Conservation (phyloP, 352 stramenopile species). For the Peronospora destructor region DNA sequence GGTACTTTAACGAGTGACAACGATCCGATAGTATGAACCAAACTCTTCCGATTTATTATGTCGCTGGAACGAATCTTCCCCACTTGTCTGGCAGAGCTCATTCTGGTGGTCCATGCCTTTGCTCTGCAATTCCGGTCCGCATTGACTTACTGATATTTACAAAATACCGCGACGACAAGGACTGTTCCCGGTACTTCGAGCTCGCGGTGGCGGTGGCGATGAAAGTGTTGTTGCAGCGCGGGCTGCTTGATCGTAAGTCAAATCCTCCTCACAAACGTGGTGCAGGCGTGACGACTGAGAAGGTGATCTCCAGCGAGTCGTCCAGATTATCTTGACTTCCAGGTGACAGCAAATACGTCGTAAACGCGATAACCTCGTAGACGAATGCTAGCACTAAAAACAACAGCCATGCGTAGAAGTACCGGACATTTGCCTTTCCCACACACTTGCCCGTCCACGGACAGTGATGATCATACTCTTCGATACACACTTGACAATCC, state of each 20-base stretch:
- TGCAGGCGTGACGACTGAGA: slow-evolving; percentile 7
- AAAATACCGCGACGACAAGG: background rate
- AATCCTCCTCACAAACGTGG: slow-evolving; percentile 18
- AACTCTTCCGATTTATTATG: too few species aligned
- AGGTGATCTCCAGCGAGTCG: slow-evolving; percentile 30
- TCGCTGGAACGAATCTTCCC: too few species aligned
- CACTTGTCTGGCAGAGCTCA: slow-evolving; percentile 8
- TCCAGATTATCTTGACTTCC: slow-evolving; percentile 34
- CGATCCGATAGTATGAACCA: background rate
- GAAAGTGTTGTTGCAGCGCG: background rate
- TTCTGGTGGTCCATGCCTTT: slow-evolving; percentile 23
- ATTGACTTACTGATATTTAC: background rate
- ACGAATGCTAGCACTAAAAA: slow-evolving; percentile 83
- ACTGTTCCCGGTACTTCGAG: slow-evolving; percentile 6
- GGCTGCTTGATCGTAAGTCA: slow-evolving; percentile 14
- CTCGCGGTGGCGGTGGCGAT: background rate
- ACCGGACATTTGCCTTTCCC: slow-evolving; percentile 66
- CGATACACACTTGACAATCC: slow-evolving; percentile 83
- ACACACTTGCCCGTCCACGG: slow-evolving; percentile 91
- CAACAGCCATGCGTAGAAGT: slow-evolving; percentile 81
- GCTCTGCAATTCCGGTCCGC: slow-evolving; percentile 13
- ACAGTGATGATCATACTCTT: slow-evolving; percentile 89
- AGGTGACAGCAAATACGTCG: slow-evolving; percentile 71
- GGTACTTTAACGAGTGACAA: background rate
- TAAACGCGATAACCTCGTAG: slow-evolving; percentile 85